A percentile compares a stretch with the other conserved stretches of the same genome.
phyloP scores from a whole-genome alignment of 352 stramenopile genomes.

The Phytophthora podocarpi region DNA sequence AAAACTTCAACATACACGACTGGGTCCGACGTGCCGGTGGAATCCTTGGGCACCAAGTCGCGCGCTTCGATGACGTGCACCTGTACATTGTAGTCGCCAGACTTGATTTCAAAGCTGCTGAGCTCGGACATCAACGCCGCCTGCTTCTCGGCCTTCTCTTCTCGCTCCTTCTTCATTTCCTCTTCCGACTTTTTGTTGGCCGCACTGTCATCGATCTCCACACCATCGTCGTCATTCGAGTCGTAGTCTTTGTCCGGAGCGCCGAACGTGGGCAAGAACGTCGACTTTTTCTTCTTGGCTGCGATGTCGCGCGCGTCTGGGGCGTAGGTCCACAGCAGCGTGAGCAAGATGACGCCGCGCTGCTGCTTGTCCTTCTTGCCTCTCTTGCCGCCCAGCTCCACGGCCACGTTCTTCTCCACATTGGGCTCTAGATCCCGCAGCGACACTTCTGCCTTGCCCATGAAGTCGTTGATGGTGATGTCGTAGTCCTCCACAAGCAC shows the following conservation, averaged over 20 bases:
- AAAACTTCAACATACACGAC: slow-evolving; percentile 92
- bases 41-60: slow-evolving; percentile 87
- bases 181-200: slow-evolving; percentile 66
- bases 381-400: slow-evolving; percentile 67
- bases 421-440: slow-evolving; percentile 58
- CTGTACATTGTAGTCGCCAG: slow-evolving; percentile 86
- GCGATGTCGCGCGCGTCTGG: slow-evolving; percentile 59
- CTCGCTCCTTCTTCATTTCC: slow-evolving; percentile 70
- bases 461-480: slow-evolving; percentile 83
- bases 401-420: slow-evolving; percentile 55
- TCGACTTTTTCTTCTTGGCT: slow-evolving; percentile 74
- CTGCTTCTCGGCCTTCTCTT: slow-evolving; percentile 76
- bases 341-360: slow-evolving; percentile 55
- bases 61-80: slow-evolving; percentile 91
- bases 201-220: slow-evolving; percentile 55
- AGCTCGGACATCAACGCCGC: slow-evolving; percentile 80
- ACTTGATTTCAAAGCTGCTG: slow-evolving; percentile 84
- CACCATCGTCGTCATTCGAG: slow-evolving; percentile 69
- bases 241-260: slow-evolving; percentile 76
- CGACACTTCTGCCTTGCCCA: slow-evolving; percentile 67
- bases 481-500: slow-evolving; percentile 79
- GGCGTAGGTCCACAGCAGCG: slow-evolving; percentile 65
- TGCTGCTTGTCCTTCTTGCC: slow-evolving; percentile 75
- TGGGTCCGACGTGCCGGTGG: slow-evolving; percentile 89
- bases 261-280: slow-evolving; percentile 58